Base-by-base conservation (phyloP, 371 early-diverging fungal genomes). In the Capillidium heterosporum region DNA sequence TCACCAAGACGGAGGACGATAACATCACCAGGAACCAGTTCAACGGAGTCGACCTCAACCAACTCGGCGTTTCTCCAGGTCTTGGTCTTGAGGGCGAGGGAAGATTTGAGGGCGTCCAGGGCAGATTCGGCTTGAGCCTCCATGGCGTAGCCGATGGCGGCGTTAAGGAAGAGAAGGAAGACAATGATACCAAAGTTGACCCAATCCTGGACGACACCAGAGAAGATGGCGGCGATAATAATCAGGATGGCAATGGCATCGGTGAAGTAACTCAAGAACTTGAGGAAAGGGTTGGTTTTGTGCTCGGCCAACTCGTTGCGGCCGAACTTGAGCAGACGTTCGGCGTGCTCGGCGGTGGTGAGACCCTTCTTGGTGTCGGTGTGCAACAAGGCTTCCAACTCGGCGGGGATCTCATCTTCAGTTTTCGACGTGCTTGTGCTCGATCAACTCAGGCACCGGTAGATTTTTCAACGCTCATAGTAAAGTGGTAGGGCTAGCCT, bases 111-210 rank as follows among this genome's bases (percentile, higher is more conserved):
- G 7, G 91, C 90, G 59, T 87, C 87, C 43, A 94, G 71, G 31
- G 93, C 91, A 19, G 81, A 80, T 58, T 90, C 92, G 17, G 95
- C 95, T 65, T 82, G 78, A 44, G 89, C 78, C 67, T 92, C 94
- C 65, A 92, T 89, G 50, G 77, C 66, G 67, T 78, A 92, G 40
- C 95, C 95, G 61, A 94, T 89, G 57, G 76, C 54, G 27, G 95
- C 95, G 67, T 94, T 94, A 68, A 82, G 72, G 54, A 94, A 62
- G 56, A 94, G 71, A 60, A 94, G 71, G 24, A 70, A 80, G 19
- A 85, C 62, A 43, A 94, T 80, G 63, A 92, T 89, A 43, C 82
- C 87, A 71, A 94, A 85, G 47, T 39, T 56, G 23, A 53, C 61
- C 85, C 85, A 86, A 62, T 85, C 82, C 61, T 75, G 63, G 1